These are phyloP conservation scores for Teratosphaeria pseudoeucalypti DNA, from an alignment of 2,329 filamentous ascomycete genomes.

Conservation along the genomic window DNA sequence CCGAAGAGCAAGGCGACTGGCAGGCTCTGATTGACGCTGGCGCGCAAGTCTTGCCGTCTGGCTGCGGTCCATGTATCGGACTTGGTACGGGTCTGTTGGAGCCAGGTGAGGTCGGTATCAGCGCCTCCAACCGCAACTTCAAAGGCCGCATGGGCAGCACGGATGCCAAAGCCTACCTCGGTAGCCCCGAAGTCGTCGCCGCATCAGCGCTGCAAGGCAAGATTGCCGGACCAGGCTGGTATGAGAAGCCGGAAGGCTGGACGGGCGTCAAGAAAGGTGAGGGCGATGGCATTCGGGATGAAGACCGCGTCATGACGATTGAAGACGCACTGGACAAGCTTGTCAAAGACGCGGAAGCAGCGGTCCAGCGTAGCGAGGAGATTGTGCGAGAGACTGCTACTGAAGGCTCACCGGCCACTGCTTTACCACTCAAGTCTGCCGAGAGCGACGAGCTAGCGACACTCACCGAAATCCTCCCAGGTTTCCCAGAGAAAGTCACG, in stretches of 20 bases:
- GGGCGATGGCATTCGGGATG: conserved; percentile 54
- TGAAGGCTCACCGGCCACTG: not conserved
- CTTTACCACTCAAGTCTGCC: not conserved
- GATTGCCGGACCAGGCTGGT: conserved; percentile 69
- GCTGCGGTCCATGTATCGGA: conserved; percentile 80
- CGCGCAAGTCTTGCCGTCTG: conserved; percentile 58
- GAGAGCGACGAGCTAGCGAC: conserved; percentile 23
- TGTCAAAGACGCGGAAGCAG: conserved; percentile 55
- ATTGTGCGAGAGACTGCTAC: conserved; percentile 29
- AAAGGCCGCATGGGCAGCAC: conserved; percentile 80
- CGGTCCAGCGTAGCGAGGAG: conserved; percentile 47
- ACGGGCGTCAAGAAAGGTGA: conserved; percentile 60
- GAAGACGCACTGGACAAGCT: conserved; percentile 64
- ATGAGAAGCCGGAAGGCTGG: conserved; percentile 59
- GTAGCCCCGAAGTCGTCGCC: conserved; percentile 82
- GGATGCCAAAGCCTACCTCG: conserved; percentile 74
- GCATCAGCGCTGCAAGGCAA: conserved; percentile 69
- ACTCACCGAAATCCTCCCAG: conserved; percentile 63
- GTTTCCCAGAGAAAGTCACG: conserved; percentile 71
- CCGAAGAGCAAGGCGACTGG: conserved; percentile 79
- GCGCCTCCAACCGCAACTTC: conserved; percentile 78
- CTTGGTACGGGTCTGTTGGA: conserved; percentile 71
- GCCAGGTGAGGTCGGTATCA: conserved; percentile 76
- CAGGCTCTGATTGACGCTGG: conserved; percentile 70
- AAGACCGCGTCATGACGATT: conserved; percentile 55